Evolutionary conservation across 2,329 filamentous ascomycete genomes (phyloP).

Genomic region (Clonostachys solani): DNA sequence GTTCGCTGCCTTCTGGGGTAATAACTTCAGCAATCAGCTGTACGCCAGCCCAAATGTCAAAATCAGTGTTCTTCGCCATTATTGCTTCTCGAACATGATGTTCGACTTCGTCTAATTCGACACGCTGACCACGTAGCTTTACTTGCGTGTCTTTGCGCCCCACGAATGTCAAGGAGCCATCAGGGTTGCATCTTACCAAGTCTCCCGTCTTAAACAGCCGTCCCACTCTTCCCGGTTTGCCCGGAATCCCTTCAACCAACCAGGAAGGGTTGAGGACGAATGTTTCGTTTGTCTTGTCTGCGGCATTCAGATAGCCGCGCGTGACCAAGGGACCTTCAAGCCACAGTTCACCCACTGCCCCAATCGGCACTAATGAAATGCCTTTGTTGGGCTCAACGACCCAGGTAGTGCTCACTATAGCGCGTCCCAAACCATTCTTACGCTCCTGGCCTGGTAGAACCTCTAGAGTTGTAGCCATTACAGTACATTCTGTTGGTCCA

Average conservation of each 20-base stretch:
- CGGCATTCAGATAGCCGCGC: constrained; percentile 55
- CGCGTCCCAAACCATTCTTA: constrained; percentile 39
- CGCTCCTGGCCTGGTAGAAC: neutral
- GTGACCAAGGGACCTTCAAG: constrained; percentile 57
- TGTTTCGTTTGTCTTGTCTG: constrained; percentile 48
- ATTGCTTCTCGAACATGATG: constrained; percentile 18
- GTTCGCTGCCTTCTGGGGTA: constrained; percentile 24
- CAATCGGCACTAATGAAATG: constrained; percentile 28
- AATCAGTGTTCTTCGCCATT: constrained; percentile 2
- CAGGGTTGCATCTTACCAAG: neutral
- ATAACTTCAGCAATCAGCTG: constrained; percentile 27
- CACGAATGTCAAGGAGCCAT: neutral
- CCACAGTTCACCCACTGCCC: constrained; percentile 44
- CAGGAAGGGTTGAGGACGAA: constrained; percentile 55
- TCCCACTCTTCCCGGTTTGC: constrained; percentile 27
- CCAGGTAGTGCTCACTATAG: constrained; percentile 41
- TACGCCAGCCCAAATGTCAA: constrained; percentile 25
- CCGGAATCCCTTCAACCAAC: constrained; percentile 32
- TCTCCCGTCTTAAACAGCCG: constrained; percentile 34
- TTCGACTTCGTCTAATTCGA: neutral
- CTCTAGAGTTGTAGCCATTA: constrained; percentile 36
- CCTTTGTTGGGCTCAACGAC: constrained; percentile 32
- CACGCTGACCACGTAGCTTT: neutral
- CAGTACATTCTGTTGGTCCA: constrained; percentile 49
- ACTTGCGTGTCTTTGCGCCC: neutral